Percentiles rank a stretch among this genome's conserved stretches.
Evolutionary conservation across 768 basidiomycete species (phyloP).

Genomic region (Mrakia hoshinonis): DNA sequence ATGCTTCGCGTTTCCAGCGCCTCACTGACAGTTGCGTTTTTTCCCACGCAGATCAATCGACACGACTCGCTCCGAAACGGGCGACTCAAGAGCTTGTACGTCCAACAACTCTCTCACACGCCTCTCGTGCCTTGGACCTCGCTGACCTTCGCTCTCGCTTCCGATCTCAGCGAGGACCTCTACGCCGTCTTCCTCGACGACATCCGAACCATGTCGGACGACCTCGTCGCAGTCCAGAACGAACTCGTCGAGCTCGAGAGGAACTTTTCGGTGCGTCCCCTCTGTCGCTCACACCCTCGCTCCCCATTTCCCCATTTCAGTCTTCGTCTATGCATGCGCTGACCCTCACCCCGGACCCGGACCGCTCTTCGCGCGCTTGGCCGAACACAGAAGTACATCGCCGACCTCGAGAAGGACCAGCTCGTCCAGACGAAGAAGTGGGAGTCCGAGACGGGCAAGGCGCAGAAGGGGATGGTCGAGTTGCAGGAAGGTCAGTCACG

Average conservation of each 20-base stretch:
- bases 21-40: too few species aligned
- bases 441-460: not conserved
- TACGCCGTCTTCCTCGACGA: not conserved
- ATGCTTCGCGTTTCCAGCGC: too few species aligned
- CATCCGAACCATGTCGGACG: not conserved
- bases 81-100: constrained; percentile 1
- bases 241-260: constrained; percentile 1
- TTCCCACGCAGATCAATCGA: not conserved
- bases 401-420: not conserved
- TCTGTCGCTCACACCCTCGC: too few species aligned
- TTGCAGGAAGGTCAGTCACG: not conserved
- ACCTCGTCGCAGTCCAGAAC: not conserved
- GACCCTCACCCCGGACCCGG: not conserved
- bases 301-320: not conserved
- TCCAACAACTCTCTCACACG: too few species aligned
- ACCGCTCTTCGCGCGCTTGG: not conserved
- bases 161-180: not conserved
- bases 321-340: not conserved
- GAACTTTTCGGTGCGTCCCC: not conserved
- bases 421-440: not conserved
- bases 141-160: not conserved
- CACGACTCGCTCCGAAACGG: not conserved
- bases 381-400: not conserved
- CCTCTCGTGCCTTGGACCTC: too few species aligned
- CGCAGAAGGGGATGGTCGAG: not conserved